Evolutionary conservation across 2,329 filamentous ascomycete genomes (phyloP).

Genomic region (Colletotrichum limetticola): DNA sequence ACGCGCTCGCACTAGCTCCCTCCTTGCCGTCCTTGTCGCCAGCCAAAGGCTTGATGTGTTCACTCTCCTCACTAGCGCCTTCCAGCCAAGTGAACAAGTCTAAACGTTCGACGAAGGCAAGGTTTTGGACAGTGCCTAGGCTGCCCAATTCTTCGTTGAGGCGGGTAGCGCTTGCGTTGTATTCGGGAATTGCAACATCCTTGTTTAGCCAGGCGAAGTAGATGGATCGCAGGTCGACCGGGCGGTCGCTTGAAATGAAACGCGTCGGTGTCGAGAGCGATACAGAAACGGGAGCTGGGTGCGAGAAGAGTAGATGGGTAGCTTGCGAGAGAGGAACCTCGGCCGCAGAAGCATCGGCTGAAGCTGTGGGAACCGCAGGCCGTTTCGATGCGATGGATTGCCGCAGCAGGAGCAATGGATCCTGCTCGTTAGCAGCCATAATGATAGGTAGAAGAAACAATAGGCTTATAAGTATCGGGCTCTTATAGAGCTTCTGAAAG

Average conservation of each 20-base stretch:
- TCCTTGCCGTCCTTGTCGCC: constrained; percentile 65
- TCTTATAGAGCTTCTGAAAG: not conserved
- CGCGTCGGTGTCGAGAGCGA: constrained; percentile 81
- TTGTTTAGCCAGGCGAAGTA: constrained; percentile 97
- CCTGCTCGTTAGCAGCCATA: constrained; percentile 72
- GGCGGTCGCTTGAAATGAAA: constrained; percentile 80
- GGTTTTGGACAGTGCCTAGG: constrained; percentile 80
- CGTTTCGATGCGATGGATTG: constrained; percentile 79
- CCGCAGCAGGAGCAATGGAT: constrained; percentile 86
- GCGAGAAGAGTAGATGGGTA: constrained; percentile 80
- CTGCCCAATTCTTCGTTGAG: constrained; percentile 82
- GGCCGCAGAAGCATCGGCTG: constrained; percentile 69
- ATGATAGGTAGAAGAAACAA: constrained; percentile 29
- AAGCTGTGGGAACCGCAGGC: constrained; percentile 79
- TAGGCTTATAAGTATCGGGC: not conserved
- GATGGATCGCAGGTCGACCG: constrained; percentile 90
- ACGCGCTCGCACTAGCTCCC: constrained; percentile 48
- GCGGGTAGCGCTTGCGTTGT: constrained; percentile 84
- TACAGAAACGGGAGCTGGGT: constrained; percentile 69
- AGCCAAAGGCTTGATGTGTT: constrained; percentile 88
- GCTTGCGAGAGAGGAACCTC: constrained; percentile 78
- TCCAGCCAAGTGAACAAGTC: constrained; percentile 95
- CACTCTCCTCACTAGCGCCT: constrained; percentile 88
- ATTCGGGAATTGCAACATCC: constrained; percentile 88
- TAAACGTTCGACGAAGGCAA: constrained; percentile 90